phyloP scores from a whole-genome alignment of 2,329 filamentous ascomycete genomes.

The Pezicula rhizophila region DNA sequence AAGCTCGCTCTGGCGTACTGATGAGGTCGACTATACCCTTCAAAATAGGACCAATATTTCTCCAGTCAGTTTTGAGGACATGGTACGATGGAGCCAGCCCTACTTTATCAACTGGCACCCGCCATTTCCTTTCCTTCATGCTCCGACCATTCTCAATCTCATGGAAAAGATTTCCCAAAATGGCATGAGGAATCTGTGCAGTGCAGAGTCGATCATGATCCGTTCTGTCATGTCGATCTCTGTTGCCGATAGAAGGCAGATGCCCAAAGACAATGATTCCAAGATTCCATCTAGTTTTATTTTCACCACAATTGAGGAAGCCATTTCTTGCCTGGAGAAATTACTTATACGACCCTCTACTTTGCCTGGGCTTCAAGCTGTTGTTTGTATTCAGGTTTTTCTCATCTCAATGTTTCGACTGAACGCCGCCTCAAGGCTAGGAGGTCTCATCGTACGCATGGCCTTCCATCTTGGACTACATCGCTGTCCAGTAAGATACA shows the following conservation, averaged over 20 bases:
- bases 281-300: slow-evolving; percentile 38
- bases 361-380: slow-evolving; percentile 41
- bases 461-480: slow-evolving; percentile 53
- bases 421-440: slow-evolving; percentile 50
- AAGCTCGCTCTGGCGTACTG: slow-evolving; percentile 28
- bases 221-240: slow-evolving; percentile 48
- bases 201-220: slow-evolving; percentile 36
- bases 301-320: slow-evolving; percentile 42
- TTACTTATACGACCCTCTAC: slow-evolving; percentile 41
- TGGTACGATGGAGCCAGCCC: slow-evolving; percentile 42
- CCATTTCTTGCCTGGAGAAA: slow-evolving; percentile 41
- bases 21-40: slow-evolving; percentile 26
- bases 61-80: slow-evolving; percentile 37
- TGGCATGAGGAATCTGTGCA: slow-evolving; percentile 25
- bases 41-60: neutral
- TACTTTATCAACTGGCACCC: slow-evolving; percentile 56
- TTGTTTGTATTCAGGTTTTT: slow-evolving; percentile 47
- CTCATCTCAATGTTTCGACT: slow-evolving; percentile 49
- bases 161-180: slow-evolving; percentile 37
- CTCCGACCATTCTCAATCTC: slow-evolving; percentile 40
- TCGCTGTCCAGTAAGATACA: slow-evolving; percentile 47
- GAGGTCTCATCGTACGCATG: slow-evolving; percentile 48
- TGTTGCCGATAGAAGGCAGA: slow-evolving; percentile 44
- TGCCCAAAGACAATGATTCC: slow-evolving; percentile 8
- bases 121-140: slow-evolving; percentile 49